These are phyloP conservation scores for Ganoderma sp. DNA, from an alignment of 1,284 basidiomycete genomes.

Conservation along the genomic window DNA sequence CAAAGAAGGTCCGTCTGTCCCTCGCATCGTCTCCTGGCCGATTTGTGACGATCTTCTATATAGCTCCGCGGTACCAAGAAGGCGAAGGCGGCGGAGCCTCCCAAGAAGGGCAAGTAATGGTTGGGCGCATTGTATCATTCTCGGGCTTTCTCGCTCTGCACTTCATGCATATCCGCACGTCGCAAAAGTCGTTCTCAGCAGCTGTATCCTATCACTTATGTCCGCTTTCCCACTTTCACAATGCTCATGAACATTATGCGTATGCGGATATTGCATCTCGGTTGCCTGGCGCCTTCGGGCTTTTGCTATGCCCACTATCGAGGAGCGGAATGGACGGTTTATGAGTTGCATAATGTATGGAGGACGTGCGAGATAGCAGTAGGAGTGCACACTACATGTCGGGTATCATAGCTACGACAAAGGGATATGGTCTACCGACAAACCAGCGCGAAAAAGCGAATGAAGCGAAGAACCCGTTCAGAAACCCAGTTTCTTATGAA, in stretches of 20 bases:
- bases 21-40: not conserved
- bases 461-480: constrained; percentile 40
- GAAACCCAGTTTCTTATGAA: constrained; percentile 90
- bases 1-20: constrained; percentile 81
- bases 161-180: constrained; percentile 46
- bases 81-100: constrained; percentile 86
- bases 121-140: constrained; percentile 38
- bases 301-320: not conserved
- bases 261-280: constrained; percentile 41
- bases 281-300: not conserved
- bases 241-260: constrained; percentile 52
- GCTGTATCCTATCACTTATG: constrained; percentile 52
- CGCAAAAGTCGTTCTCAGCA: constrained; percentile 43
- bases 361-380: constrained; percentile 30
- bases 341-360: not conserved
- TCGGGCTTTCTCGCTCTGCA: constrained; percentile 38
- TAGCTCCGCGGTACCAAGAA: constrained; percentile 93
- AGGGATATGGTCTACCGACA: constrained; percentile 37
- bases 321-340: not conserved
- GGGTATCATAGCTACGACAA: constrained; percentile 42
- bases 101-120: constrained; percentile 85
- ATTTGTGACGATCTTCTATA: constrained; percentile 12
- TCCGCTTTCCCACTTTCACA: constrained; percentile 41
- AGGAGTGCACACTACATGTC: constrained; percentile 36
- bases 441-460: constrained; percentile 30